Evolutionary conservation across 805 yeast species (phyloP).

Genomic region (Barnettozyma wickerhamii): DNA sequence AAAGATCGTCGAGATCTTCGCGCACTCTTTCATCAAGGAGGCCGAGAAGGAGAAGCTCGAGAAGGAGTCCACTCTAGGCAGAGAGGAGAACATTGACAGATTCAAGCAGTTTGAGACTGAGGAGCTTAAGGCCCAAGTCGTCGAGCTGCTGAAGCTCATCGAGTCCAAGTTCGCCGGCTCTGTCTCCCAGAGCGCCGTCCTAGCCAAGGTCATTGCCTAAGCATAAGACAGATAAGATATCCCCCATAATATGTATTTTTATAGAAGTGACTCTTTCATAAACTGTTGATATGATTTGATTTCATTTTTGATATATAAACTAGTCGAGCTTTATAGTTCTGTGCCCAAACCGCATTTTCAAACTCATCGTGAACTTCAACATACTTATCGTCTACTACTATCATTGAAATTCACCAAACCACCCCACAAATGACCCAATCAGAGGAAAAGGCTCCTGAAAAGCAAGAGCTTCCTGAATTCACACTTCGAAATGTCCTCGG

Average conservation of each 20-base stretch:
- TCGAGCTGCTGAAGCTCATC: slow-evolving; percentile 68
- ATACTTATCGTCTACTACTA: too few relatives aligned
- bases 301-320: background rate
- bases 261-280: background rate
- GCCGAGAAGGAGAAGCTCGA: slow-evolving; percentile 65
- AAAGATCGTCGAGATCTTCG: slow-evolving; percentile 61
- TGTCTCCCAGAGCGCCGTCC: slow-evolving; percentile 42
- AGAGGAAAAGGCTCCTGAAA: background rate
- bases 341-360: background rate
- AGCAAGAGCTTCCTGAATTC: slow-evolving; percentile 32
- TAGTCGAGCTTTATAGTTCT: background rate
- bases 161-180: slow-evolving; percentile 61
- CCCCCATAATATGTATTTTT: background rate
- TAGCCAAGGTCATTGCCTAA: slow-evolving; percentile 29
- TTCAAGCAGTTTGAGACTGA: slow-evolving; percentile 73
- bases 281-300: background rate
- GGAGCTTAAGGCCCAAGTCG: slow-evolving; percentile 59
- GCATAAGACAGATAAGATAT: background rate
- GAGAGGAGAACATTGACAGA: slow-evolving; percentile 77
- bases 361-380: too few relatives aligned
- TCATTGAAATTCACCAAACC: too few relatives aligned
- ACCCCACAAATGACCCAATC: background rate
- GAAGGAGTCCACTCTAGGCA: slow-evolving; percentile 74
- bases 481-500: slow-evolving; percentile 42
- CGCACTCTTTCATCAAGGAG: slow-evolving; percentile 69